A percentile compares a stretch with the other conserved stretches of the same genome.
These are phyloP conservation scores for Pontederia paniculata DNA, from an alignment of 176 grass and related monocot species.

Conservation along the genomic window DNA sequence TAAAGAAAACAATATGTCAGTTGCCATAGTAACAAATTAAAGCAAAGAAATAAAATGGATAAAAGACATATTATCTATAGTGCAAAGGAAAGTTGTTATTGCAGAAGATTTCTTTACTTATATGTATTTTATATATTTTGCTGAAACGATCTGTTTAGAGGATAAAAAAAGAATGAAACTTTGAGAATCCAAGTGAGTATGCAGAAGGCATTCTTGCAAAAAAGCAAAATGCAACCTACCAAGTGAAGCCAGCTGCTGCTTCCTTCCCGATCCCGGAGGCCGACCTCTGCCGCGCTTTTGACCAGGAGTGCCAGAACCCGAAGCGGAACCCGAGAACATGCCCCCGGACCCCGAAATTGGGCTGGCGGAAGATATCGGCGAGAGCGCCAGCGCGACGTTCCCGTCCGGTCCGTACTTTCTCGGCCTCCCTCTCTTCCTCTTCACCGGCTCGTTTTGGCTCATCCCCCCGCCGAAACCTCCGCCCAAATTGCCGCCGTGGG, in stretches of 20 bases:
- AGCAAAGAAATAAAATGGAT: no score
- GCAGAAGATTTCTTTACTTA: no score
- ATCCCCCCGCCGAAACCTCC: not conserved
- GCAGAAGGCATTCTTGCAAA: no score
- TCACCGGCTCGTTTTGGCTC: constrained; percentile 1
- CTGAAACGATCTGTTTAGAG: no score
- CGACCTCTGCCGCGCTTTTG: constrained; percentile 74
- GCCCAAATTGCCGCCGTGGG: not conserved
- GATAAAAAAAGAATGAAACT: no score
- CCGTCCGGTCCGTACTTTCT: constrained; percentile 24
- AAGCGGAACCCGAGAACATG: constrained; percentile 23
- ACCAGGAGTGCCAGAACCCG: constrained; percentile 33
- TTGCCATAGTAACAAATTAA: no score
- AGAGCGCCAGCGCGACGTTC: constrained; percentile 36
- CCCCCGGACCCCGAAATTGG: constrained; percentile 23
- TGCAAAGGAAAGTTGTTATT: no score
- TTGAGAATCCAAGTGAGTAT: no score
- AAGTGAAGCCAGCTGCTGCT: constrained; percentile 71
- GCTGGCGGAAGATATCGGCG: constrained; percentile 18
- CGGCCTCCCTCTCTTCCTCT: constrained; percentile 26
- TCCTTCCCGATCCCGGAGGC: constrained; percentile 74
- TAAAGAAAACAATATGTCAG: no score
- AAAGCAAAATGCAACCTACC: constrained; percentile 25
- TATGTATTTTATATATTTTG: no score
- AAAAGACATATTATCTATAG: no score